Evolutionary conservation across 1,284 basidiomycete species (phyloP).

Genomic region (Cerioporus squamosus): DNA sequence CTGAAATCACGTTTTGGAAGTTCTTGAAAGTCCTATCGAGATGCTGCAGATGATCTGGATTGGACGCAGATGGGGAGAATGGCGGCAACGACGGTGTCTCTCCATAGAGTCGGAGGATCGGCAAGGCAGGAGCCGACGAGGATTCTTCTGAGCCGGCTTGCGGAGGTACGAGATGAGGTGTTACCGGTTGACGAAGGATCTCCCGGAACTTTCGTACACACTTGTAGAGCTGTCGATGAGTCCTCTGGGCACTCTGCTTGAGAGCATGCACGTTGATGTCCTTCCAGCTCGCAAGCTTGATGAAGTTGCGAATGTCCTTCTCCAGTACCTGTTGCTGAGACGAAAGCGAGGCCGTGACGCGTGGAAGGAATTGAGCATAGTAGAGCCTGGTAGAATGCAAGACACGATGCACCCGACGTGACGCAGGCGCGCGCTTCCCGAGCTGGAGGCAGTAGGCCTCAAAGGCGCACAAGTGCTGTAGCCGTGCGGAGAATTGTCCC

Average conservation of each 20-base stretch:
- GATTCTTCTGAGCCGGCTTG: conserved; percentile 42
- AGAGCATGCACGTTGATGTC: conserved; percentile 96
- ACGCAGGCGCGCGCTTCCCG: conserved; percentile 31
- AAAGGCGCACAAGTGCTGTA: conserved; percentile 78
- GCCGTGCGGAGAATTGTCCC: conserved; percentile 80
- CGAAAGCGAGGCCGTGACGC: conserved; percentile 56
- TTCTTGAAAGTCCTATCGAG: conserved; percentile 50
- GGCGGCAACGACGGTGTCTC: conserved; percentile 13
- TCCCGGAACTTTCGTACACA: conserved; percentile 93
- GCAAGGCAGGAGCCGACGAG: not conserved
- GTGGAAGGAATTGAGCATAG: conserved; percentile 66
- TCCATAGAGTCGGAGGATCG: not conserved
- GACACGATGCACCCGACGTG: conserved; percentile 61
- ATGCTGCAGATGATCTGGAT: conserved; percentile 44
- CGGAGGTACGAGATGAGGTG: conserved; percentile 44
- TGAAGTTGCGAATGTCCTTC: conserved; percentile 83
- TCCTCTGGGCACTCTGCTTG: conserved; percentile 89
- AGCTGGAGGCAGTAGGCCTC: conserved; percentile 50
- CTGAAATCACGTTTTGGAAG: conserved; percentile 49
- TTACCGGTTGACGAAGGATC: conserved; percentile 77
- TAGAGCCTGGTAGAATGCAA: conserved; percentile 71
- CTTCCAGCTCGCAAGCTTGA: conserved; percentile 98
- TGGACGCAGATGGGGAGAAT: conserved; percentile 12
- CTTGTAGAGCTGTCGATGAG: conserved; percentile 93
- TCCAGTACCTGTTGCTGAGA: conserved; percentile 73